Conservation (phyloP, 352 stramenopile genomes). For the Phytophthora syringae region DNA sequence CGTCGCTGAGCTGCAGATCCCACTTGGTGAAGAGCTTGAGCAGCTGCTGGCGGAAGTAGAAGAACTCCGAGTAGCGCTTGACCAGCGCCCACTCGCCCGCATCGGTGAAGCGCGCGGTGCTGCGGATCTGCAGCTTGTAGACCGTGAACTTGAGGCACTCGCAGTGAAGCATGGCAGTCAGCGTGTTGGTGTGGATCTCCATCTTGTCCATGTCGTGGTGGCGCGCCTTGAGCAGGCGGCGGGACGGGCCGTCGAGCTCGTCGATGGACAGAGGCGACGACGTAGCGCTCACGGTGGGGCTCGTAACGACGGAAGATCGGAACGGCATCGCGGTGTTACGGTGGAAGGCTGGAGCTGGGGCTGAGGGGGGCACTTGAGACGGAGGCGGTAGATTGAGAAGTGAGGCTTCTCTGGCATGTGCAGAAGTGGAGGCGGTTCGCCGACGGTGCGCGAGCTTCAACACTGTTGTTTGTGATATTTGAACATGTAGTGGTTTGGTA, state of each 20-base stretch:
- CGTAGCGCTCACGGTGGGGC: constrained; percentile 11
- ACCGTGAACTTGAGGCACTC: constrained; percentile 63
- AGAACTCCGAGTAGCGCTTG: constrained; percentile 79
- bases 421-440: not conserved
- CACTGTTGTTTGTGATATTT: not conserved
- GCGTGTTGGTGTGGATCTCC: constrained; percentile 51
- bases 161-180: constrained; percentile 45
- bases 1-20: constrained; percentile 40
- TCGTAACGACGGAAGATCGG: constrained; percentile 21
- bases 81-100: constrained; percentile 54
- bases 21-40: constrained; percentile 55
- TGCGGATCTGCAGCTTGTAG: constrained; percentile 70
- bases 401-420: constrained; percentile 17
- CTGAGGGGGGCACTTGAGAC: constrained; percentile 29
- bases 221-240: constrained; percentile 51
- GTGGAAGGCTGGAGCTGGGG: not conserved
- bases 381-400: constrained; percentile 33
- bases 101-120: constrained; percentile 32
- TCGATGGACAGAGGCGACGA: constrained; percentile 27
- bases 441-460: not conserved
- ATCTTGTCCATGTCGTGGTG: constrained; percentile 59
- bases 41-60: constrained; percentile 52
- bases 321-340: constrained; percentile 20
- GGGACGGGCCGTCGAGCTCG: constrained; percentile 38
- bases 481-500: not conserved